Evolutionary conservation across 2,329 filamentous ascomycete genomes (phyloP), one percentile per base, ranked within the genome.

Genomic region (Fusarium falciforme): DNA sequence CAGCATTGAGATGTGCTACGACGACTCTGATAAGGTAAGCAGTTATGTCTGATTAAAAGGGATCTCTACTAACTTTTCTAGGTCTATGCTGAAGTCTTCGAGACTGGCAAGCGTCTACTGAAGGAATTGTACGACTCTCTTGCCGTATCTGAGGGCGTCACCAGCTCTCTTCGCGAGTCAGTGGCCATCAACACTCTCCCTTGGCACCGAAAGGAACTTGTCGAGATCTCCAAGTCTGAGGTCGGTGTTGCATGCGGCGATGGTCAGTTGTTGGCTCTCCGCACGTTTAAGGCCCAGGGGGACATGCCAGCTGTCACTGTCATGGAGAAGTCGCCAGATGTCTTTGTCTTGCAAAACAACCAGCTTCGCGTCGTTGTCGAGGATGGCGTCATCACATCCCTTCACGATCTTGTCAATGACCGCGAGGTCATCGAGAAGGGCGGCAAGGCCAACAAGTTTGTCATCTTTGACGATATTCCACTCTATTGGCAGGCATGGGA

Each of bases 401-500:
- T 99, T 2, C 92, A 93, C 79, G 96, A 98, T 82, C 87, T 91
- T 44, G 83, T 87, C 52, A 91, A 90, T 11, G 87, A 93, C 29
- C 92, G 96, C 61, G 95, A 99, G 81, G 84, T 97, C 22, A 89
- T 99, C 58, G 88, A 94, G 4, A 84, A 89, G 75, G 91, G 89
- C 40, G 89, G 89, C 27, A 95, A 95, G 81, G 95, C 93, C 27
- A 98, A 97, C 76, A 95, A 98, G 80, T 90, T 96, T 60, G 95
- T 98, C 73, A 91, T 98, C 27, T 98, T 97, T 79, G 96, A 99
- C 79, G 96, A 99, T 84, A 98, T 98, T 84, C 95, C 95, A 25
- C 89, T 98, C 27, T 98, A 97, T 85, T 98, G 95, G 95, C 94
- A 98, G 84, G 95, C 95, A 4, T 98, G 96, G 95, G 96, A 99